Evolutionary conservation across 2,329 filamentous ascomycete species (phyloP), one percentile per base, ranked within the genome.

Genomic region (Fusarium sp.): DNA sequence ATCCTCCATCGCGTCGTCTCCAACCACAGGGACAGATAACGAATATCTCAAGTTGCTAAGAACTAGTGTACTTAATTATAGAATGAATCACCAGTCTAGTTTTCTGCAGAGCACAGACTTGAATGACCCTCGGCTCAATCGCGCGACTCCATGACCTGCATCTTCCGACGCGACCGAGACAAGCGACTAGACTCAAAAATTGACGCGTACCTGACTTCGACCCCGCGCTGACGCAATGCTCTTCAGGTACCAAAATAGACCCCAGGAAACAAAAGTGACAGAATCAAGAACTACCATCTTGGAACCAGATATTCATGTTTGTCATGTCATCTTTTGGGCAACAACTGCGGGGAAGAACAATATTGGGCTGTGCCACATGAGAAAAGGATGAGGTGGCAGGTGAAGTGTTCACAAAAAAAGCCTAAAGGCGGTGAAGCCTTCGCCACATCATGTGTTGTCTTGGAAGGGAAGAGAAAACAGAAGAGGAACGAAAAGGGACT

Each of bases 381-480:
- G 25, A 63, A 26, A 37, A 13, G 28, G 58, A 63, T 63, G 61
- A 57, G 43, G 58, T 63, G 61, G 61, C 61, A 58, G 25, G 37
- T 63, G 30, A 63, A 54, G 23, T 41, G 50, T 63, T 30, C 62
- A 63, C 41, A 41, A 30, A 25, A 54, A 44, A 63, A 43, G 37
- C 58, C 61, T 63, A 63, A 63, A 63, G 61, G 61, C 61, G 61
- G 61, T 63, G 61, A 63, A 58, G 61, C 43, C 58, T 37, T 63
- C 4, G 61, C 58, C 58, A 58, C 61, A 57, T 63, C 61, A 63
- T 63, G 61, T 63, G 61, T 44, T 63, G 61, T 50, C 61, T 53
- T 63, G 43, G 61, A 63, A 63, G 60, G 19, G 44, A 60, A 65
- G 62, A 59, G 62, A 65, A 65, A 58, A 65, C 21, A 9, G 21